A percentile compares a stretch with the other conserved stretches of the same genome.
Evolutionary conservation across 257 asterid species (phyloP).

Genomic region (Lantana camara): DNA sequence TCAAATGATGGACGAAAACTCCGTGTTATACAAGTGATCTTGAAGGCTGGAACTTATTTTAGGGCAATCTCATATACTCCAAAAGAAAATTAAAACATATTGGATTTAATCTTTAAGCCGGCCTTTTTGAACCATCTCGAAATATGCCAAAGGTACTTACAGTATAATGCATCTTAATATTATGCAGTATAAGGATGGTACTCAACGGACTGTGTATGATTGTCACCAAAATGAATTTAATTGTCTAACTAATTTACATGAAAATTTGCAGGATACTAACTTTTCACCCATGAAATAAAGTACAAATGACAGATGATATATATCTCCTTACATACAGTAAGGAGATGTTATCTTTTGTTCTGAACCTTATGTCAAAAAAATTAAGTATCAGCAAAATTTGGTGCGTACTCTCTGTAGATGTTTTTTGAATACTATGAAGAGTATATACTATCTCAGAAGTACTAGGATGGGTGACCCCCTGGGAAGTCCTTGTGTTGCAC

Average conservation of each 20-base stretch:
- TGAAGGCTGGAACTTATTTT: background rate
- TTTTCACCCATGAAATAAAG: conserved; percentile 13
- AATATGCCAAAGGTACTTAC: conserved; percentile 4
- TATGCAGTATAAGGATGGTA: background rate
- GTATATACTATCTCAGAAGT: too few species aligned
- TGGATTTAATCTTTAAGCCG: background rate
- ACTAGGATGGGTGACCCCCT: too few species aligned
- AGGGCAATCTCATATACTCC: conserved; percentile 10
- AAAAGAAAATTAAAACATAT: background rate
- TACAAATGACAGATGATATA: background rate
- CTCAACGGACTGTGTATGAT: background rate
- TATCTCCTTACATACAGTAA: background rate
- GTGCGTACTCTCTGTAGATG: too few species aligned
- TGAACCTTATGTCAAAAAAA: background rate
- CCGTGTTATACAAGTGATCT: conserved; percentile 5
- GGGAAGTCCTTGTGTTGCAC: too few species aligned
- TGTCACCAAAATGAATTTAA: background rate
- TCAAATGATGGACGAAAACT: conserved; percentile 29
- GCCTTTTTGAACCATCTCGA: conserved; percentile 15
- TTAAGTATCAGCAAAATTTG: too few species aligned
- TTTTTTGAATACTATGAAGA: too few species aligned
- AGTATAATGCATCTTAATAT: background rate
- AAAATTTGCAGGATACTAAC: conserved; percentile 4
- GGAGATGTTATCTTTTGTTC: background rate
- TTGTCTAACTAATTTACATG: conserved; percentile 3